Conservation (phyloP, 768 basidiomycete genomes). For the Goffeauzyma gilvescens region DNA sequence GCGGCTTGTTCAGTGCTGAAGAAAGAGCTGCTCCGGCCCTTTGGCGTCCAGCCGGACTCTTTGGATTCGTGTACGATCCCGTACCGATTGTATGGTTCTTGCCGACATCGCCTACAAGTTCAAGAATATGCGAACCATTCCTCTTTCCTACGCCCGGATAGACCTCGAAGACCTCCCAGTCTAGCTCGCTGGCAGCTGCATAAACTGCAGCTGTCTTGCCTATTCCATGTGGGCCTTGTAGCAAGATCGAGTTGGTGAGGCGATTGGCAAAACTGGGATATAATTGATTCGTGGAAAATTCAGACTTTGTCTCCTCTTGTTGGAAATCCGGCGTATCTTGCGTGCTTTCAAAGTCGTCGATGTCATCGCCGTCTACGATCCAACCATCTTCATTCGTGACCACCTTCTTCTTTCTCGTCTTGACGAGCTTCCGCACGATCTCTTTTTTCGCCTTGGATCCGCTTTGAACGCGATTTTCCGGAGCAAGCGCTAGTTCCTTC, state of each 20-base stretch:
- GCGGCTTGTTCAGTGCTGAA: conserved; percentile 7
- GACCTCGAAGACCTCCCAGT: conserved; percentile 92
- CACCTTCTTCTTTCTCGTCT: conserved; percentile 10
- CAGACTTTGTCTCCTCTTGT: not conserved
- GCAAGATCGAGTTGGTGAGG: conserved; percentile 69
- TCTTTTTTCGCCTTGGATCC: conserved; percentile 6
- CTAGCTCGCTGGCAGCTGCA: conserved; percentile 80
- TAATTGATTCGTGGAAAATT: not conserved
- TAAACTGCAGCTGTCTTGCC: conserved; percentile 89
- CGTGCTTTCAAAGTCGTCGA: not conserved
- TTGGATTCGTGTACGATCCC: conserved; percentile 7
- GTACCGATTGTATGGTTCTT: conserved; percentile 62
- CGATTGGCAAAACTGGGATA: conserved; percentile 18
- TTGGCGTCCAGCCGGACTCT: not conserved
- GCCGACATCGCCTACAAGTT: conserved; percentile 75
- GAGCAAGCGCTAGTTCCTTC: conserved; percentile 20
- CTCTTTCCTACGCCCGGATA: conserved; percentile 87
- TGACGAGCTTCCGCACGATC: conserved; percentile 23
- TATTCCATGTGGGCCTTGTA: conserved; percentile 59
- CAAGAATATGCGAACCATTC: conserved; percentile 55
- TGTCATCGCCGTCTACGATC: conserved; percentile 21
- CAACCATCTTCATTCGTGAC: conserved; percentile 21
- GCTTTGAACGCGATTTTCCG: not conserved
- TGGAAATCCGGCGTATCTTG: not conserved
- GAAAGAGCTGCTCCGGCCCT: too few species aligned